Conservation (phyloP, 1,139 yeast genomes). For the Saccharomyces uvarum region DNA sequence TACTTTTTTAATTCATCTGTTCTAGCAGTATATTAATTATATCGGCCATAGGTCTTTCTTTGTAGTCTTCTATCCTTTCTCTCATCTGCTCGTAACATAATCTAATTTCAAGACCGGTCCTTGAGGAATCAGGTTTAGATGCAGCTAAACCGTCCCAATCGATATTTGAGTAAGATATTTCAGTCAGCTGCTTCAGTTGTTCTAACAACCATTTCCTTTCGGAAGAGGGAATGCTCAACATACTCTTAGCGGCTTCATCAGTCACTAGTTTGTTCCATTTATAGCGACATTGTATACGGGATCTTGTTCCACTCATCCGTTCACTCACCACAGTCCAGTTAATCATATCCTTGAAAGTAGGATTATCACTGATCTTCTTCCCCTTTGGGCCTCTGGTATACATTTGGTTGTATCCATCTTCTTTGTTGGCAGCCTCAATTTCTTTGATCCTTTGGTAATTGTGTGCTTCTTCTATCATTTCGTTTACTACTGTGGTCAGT, state of each 20-base stretch:
- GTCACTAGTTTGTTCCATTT: constrained; percentile 72
- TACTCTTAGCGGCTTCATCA: constrained; percentile 38
- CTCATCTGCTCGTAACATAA: constrained; percentile 38
- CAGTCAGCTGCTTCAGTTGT: constrained; percentile 39
- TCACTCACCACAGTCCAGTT: constrained; percentile 85
- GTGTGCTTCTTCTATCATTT: background rate
- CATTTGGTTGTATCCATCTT: constrained; percentile 19
- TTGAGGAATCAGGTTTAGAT: constrained; percentile 33
- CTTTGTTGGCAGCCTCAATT: constrained; percentile 20
- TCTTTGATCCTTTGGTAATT: constrained; percentile 11
- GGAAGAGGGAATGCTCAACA: constrained; percentile 15
- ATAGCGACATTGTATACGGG: constrained; percentile 80
- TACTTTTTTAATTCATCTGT: background rate
- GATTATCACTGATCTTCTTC: constrained; percentile 15
- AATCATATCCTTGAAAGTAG: constrained; percentile 32
- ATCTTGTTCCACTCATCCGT: constrained; percentile 68
- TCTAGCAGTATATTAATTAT: background rate
- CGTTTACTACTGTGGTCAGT: background rate
- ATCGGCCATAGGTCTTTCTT: constrained; percentile 1
- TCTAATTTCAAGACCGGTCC: constrained; percentile 39
- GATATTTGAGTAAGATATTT: constrained; percentile 37
- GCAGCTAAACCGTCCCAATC: constrained; percentile 56
- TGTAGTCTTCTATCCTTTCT: constrained; percentile 3
- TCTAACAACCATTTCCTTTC: constrained; percentile 50
- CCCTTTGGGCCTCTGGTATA: constrained; percentile 14